phyloP scores from a whole-genome alignment of 352 stramenopile species.

The Thraustochytrium striatum region DNA sequence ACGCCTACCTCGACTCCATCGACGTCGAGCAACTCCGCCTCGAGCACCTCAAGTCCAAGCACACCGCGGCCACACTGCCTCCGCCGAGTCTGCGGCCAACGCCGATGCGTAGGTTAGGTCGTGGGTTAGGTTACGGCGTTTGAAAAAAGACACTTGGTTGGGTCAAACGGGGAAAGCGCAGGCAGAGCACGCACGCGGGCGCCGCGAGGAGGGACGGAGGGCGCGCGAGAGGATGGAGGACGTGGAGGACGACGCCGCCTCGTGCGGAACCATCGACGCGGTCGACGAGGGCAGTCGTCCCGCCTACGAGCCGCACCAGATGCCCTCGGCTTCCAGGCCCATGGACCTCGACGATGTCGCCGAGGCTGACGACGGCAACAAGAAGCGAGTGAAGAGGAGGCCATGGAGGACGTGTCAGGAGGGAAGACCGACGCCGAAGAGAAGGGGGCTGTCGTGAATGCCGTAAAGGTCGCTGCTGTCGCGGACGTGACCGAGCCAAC shows the following conservation, averaged over 20 bases:
- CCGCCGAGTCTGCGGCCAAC: neutral
- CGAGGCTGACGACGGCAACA: neutral
- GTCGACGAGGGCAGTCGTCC: too few species aligned
- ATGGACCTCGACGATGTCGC: too few species aligned
- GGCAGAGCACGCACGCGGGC: neutral
- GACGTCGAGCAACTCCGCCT: neutral
- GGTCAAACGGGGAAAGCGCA: neutral
- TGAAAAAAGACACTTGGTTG: too few species aligned
- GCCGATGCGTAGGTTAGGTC: neutral
- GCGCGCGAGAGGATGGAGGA: too few species aligned
- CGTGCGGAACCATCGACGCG: too few species aligned
- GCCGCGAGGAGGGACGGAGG: too few species aligned
- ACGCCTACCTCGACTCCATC: neutral
- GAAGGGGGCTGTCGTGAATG: neutral
- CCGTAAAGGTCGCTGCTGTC: too few species aligned
- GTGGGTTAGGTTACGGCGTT: too few species aligned
- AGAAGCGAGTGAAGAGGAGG: neutral
- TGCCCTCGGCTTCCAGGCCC: too few species aligned
- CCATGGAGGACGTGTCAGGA: neutral
- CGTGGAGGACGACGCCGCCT: too few species aligned
- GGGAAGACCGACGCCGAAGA: neutral
- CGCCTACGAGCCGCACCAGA: too few species aligned
- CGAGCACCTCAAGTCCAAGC: neutral
- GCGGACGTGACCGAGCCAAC: neutral
- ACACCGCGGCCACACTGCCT: neutral